These are phyloP conservation scores for Centaurea solstitialis DNA, from an alignment of 129 eudicot species.

Conservation along the genomic window DNA sequence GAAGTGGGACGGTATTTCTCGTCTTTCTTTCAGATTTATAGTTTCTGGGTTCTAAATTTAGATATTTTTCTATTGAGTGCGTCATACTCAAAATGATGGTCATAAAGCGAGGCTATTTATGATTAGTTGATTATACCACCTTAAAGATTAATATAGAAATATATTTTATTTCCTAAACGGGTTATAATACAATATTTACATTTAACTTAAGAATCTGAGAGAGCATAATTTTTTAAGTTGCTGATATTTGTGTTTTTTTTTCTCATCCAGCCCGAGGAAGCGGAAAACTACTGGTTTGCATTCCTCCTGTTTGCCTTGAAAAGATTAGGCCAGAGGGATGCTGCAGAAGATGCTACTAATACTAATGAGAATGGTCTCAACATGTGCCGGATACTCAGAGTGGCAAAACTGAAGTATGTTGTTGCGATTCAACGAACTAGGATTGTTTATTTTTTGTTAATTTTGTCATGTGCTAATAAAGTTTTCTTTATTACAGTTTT, in stretches of 20 bases:
- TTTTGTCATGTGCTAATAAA: slow-evolving; percentile 1
- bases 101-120: slow-evolving; percentile 1
- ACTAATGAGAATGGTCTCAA: slow-evolving; percentile 42
- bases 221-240: not conserved
- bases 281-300: slow-evolving; percentile 83
- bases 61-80: not conserved
- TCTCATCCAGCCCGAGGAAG: slow-evolving; percentile 69
- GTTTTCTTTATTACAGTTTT: slow-evolving; percentile 44
- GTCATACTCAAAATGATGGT: not conserved
- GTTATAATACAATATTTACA: not conserved
- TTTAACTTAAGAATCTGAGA: not conserved
- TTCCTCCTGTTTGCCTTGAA: slow-evolving; percentile 62
- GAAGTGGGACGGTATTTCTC: slow-evolving; percentile 57
- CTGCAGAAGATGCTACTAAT: slow-evolving; percentile 19
- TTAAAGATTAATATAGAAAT: not conserved
- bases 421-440: not conserved
- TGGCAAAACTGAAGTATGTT: slow-evolving; percentile 66
- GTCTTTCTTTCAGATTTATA: not conserved
- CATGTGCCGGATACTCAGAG: slow-evolving; percentile 72
- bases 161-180: not conserved
- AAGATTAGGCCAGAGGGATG: slow-evolving; percentile 47
- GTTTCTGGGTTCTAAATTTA: not conserved
- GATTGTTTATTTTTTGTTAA: not conserved
- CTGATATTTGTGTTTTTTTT: slow-evolving; percentile 1
- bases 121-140: not conserved